Evolutionary conservation across 352 stramenopile genomes (phyloP).

Genomic region (Phytophthora syringae): DNA sequence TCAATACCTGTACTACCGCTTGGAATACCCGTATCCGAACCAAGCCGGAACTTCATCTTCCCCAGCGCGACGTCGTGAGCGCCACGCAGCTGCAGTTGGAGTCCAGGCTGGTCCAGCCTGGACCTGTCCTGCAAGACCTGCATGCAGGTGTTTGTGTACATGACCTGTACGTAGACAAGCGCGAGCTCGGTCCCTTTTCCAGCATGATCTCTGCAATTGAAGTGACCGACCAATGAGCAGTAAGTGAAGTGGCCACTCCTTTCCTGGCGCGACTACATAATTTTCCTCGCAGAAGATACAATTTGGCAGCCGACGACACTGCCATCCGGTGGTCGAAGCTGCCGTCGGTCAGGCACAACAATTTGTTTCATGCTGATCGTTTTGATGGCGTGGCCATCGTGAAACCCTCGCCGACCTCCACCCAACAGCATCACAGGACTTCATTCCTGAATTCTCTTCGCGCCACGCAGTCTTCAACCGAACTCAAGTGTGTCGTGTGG

Average conservation of each 20-base stretch:
- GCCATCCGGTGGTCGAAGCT: conserved; percentile 6
- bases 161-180: no score
- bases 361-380: no score
- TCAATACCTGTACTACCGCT: no score
- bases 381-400: no score
- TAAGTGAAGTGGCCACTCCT: conserved; percentile 4
- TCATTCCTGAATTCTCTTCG: conserved; percentile 29
- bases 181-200: conserved; percentile 5
- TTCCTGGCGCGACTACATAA: conserved; percentile 8
- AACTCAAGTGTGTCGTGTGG: conserved; percentile 32
- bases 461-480: conserved; percentile 4
- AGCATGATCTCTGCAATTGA: conserved; percentile 1
- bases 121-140: no score
- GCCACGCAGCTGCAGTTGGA: conserved; percentile 13
- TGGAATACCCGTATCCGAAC: no score
- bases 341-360: no score
- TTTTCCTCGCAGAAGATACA: conserved; percentile 13
- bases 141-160: conserved; percentile 4
- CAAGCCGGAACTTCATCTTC: conserved; percentile 8
- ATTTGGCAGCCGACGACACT: neutral
- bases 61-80: conserved; percentile 11
- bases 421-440: neutral
- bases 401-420: no score
- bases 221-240: conserved; percentile 22
- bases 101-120: no score